Evolutionary conservation across 2,329 filamentous ascomycete genomes (phyloP), one percentile per base, ranked within the genome.

Genomic region (Sporothrix sp.): DNA sequence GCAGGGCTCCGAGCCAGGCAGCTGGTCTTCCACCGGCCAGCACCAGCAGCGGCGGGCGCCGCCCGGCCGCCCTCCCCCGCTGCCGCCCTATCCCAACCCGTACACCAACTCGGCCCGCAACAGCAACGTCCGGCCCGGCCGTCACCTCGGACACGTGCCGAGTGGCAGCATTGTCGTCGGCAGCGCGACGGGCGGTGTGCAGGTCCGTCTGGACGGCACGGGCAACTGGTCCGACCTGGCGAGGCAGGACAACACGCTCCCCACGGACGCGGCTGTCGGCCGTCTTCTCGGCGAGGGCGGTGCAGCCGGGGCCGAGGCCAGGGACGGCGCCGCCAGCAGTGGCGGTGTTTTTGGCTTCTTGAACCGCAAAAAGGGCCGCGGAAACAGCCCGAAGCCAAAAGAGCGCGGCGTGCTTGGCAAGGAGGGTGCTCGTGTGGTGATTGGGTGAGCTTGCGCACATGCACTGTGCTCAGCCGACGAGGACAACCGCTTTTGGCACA

Each of bases 371-470:
- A 95, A 87, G 71, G 88, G 90, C 25, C 76, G 90, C 56, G 88
- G 89, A 50, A 82, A 89, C 66, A 96, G 89, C 64, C 93, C 93
- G 1, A 96, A 95, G 70, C 90, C 90, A 23, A 91, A 88, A 65
- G 90, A 97, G 69, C 79, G 88, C 50, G 93, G 93, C 52, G 90
- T 98, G 7, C 64, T 98, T 52, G 93, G 93, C 52, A 97, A 97
- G 64, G 90, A 97, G 65, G 93, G 93, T 14, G 90, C 93, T 10
- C 77, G 93, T 63, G 83, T 88, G 57, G 78, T 91, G 51, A 84
- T 91, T 62, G 82, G 79, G 59, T 85, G 71, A 71, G 20, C 18
- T 20, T 11, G 20, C 40, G 8, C n/a, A 25, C 8, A 23, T 4
- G n/a, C 25, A 5, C 25, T 28, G 25, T 28, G 25, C 25, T 28